Conservation (phyloP, 345 rosid genomes). For the Populus tremula region DNA sequence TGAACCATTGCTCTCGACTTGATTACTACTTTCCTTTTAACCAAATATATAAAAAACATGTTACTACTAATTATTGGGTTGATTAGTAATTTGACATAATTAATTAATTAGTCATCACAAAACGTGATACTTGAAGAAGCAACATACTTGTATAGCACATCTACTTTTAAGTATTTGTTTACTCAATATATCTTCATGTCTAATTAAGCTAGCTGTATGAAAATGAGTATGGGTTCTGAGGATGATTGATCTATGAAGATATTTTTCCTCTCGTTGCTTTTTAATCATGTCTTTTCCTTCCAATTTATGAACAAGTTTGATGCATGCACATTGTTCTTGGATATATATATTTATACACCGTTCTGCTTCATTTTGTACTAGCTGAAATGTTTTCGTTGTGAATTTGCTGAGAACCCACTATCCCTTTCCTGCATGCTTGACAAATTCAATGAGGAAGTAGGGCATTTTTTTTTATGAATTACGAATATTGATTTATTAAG, state of each 20-base stretch:
- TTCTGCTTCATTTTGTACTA: too few species aligned
- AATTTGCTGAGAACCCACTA: too few species aligned
- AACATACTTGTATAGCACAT: background rate
- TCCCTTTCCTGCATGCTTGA: too few species aligned
- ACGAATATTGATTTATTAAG: too few species aligned
- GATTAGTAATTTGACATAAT: background rate
- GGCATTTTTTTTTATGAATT: too few species aligned
- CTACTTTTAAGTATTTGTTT: background rate
- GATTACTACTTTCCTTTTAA: conserved; percentile 8
- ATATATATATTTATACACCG: too few species aligned
- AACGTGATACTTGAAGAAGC: background rate
- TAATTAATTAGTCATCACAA: background rate
- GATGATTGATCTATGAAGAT: background rate
- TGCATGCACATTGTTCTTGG: too few species aligned
- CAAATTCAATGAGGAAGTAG: too few species aligned
- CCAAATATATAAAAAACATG: background rate
- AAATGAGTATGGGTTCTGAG: background rate
- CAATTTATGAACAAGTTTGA: too few species aligned
- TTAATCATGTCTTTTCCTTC: too few species aligned
- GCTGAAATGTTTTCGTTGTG: too few species aligned
- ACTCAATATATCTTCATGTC: background rate
- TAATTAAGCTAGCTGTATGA: background rate
- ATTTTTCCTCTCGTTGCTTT: background rate
- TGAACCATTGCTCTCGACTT: conserved; percentile 14
- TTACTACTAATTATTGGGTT: background rate